phyloP scores from a whole-genome alignment of 345 rosid species.

The Pistacia vera region DNA sequence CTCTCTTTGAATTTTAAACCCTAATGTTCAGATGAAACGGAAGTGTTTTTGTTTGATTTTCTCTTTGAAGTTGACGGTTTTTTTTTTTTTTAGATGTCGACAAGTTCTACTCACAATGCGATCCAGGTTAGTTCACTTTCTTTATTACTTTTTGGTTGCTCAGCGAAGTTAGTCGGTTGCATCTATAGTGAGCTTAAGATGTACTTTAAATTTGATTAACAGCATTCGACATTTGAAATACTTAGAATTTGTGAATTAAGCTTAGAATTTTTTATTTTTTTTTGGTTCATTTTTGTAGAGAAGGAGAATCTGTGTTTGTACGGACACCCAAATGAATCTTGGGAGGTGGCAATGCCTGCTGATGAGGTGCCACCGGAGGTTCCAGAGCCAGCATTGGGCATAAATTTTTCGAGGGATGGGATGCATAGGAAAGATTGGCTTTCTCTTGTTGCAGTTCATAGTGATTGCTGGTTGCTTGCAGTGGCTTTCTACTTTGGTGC shows the following conservation, averaged over 20 bases:
- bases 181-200: background rate
- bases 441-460: constrained; percentile 78
- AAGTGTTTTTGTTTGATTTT: background rate
- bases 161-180: background rate
- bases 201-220: background rate
- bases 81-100: constrained; percentile 35
- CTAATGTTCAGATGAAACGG: background rate
- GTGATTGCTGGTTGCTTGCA: constrained; percentile 83
- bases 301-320: constrained; percentile 82
- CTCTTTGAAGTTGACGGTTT: background rate
- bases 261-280: background rate
- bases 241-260: background rate
- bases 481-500: constrained; percentile 86
- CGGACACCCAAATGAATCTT: constrained; percentile 72
- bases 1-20: constrained; percentile 6
- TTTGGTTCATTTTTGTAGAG: constrained; percentile 31
- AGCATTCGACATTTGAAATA: background rate
- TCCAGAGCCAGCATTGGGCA: constrained; percentile 88
- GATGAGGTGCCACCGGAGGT: constrained; percentile 88
- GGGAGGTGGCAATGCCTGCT: constrained; percentile 82
- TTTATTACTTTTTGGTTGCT: constrained; percentile 10
- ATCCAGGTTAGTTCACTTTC: constrained; percentile 36
- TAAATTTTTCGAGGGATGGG: constrained; percentile 84
- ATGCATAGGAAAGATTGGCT: constrained; percentile 87
- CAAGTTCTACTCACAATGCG: constrained; percentile 37